Evolutionary conservation across 768 basidiomycete genomes (phyloP), one percentile per base, ranked within the genome.

Genomic region (Lactarius akahatsu): DNA sequence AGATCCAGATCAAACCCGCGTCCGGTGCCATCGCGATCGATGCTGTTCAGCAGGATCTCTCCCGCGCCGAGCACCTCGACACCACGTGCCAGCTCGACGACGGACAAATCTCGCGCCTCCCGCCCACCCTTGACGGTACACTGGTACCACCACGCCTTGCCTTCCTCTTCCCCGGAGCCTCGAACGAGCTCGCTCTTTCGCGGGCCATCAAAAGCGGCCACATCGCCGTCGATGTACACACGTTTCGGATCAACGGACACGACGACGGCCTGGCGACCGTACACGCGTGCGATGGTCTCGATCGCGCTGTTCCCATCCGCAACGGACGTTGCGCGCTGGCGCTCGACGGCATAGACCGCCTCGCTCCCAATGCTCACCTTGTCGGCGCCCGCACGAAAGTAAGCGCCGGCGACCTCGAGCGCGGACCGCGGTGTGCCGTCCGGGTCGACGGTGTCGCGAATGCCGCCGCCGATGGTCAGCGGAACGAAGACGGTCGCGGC

Each of bases 291-390:
- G 73, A 99, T 98, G 10, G 88, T 89, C 80, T 97, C 96, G 72
- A 99, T 97, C 18, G 90, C 91, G 70, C 93, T 94, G 58, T 83
- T 85, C 15, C 92, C 92, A 64, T 89, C 86, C 20, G 76, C 77
- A 4, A 72, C 63, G n/a, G 58, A 3, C 64, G 78, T 73, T 71
- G 78, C 79, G 45, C 85, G 85, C 70, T 96, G 78, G 65, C 85
- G 86, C 79, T 98, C 96, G 63, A 97, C 95, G 28, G 95, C 93
- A 69, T 90, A 86, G 20, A 98, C 97, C 0, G 97, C 96, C 71
- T 99, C 97, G 34, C 90, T 91, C 20, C 96, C 96, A 75, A 99
- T 95, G 75, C 92, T 95, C 57, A 99, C 96, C 79, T 99, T 99
- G 80, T 99, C 97, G 10, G 97, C 97, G 4, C 97, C 97, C 4